Evolutionary conservation across 331 rosid species (phyloP).

Genomic region (Acacia concinna): DNA sequence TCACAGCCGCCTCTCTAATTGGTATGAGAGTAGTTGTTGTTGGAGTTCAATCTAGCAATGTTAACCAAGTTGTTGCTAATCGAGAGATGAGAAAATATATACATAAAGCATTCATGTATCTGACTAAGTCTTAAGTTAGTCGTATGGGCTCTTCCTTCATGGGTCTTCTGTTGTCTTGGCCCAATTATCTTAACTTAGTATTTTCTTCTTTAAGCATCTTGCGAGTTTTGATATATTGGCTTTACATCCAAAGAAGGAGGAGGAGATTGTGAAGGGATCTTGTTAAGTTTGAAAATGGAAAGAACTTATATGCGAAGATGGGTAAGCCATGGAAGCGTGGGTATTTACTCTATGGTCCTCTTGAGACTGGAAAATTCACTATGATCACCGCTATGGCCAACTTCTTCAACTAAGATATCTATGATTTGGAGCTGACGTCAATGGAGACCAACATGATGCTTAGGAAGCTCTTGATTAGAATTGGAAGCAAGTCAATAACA

Average conservation of each 20-base stretch:
- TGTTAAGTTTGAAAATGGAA: not conserved
- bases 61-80: too few relatives aligned
- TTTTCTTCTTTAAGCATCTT: slow-evolving; percentile 55
- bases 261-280: not conserved
- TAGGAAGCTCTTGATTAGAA: slow-evolving; percentile 42
- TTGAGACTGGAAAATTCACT: slow-evolving; percentile 49
- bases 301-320: slow-evolving; percentile 40
- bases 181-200: too few relatives aligned
- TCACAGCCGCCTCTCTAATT: too few relatives aligned
- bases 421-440: slow-evolving; percentile 47
- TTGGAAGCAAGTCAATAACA: slow-evolving; percentile 40
- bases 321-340: slow-evolving; percentile 56
- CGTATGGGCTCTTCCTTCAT: too few relatives aligned
- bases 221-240: slow-evolving; percentile 43
- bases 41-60: too few relatives aligned
- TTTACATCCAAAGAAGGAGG: not conserved
- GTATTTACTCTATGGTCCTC: slow-evolving; percentile 50
- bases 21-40: too few relatives aligned
- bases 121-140: too few relatives aligned
- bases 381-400: slow-evolving; percentile 52
- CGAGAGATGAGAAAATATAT: too few relatives aligned
- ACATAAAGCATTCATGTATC: too few relatives aligned
- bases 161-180: too few relatives aligned
- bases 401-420: slow-evolving; percentile 41
- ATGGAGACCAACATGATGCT: slow-evolving; percentile 46